Percentiles rank a stretch among this genome's conserved stretches.
phyloP scores from a whole-genome alignment of 495 filamentous ascomycete genomes.

The Penicillium mononematosum region DNA sequence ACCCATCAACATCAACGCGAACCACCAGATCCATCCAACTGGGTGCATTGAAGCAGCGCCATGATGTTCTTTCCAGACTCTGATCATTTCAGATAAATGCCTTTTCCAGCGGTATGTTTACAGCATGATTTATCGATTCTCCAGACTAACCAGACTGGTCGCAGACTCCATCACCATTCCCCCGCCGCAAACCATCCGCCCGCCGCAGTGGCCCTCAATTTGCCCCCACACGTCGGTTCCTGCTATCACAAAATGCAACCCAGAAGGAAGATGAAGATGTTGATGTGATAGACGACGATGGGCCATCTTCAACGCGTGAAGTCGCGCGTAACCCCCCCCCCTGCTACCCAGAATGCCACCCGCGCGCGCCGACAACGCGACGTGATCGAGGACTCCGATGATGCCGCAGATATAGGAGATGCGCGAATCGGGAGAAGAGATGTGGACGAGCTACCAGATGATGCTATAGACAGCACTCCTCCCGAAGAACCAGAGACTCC shows the following conservation, averaged over 20 bases:
- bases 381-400: constrained; percentile 39
- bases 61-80: background rate
- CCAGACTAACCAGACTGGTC: background rate
- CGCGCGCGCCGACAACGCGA: constrained; percentile 28
- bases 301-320: constrained; percentile 19
- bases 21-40: background rate
- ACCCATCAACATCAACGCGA: constrained; percentile 2
- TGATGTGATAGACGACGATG: constrained; percentile 29
- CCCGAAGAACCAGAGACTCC: constrained; percentile 13
- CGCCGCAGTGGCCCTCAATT: constrained; percentile 39
- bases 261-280: constrained; percentile 12
- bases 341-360: constrained; percentile 1
- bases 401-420: constrained; percentile 19
- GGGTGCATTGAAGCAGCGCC: background rate
- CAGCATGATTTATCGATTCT: background rate
- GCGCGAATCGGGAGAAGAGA: background rate
- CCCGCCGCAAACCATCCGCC: constrained; percentile 30
- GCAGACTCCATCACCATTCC: constrained; percentile 37
- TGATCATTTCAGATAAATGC: constrained; percentile 16
- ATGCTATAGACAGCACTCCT: constrained; percentile 26
- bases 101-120: constrained; percentile 17
- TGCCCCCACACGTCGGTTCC: constrained; percentile 43
- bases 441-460: constrained; percentile 8
- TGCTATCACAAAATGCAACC: constrained; percentile 32
- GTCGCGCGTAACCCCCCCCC: constrained; percentile 9